Percentiles rank a stretch among this genome's conserved stretches.
phyloP scores from a whole-genome alignment of 1,284 basidiomycete species.

The Omphalotus olearius region DNA sequence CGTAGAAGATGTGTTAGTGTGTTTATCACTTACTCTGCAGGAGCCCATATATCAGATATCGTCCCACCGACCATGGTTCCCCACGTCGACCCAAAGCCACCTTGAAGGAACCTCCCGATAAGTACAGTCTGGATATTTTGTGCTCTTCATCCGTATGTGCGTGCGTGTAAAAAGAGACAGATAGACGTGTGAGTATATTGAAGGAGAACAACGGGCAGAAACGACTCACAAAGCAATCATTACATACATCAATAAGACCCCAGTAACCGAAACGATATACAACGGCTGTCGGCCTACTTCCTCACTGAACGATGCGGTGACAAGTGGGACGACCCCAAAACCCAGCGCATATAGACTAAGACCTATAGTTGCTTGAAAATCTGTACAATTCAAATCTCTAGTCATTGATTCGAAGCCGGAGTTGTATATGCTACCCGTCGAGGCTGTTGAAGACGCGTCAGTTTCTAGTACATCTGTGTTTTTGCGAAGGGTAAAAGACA shows the following conservation, averaged over 20 bases:
- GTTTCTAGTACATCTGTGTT: no score
- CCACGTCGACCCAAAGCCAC: constrained; percentile 61
- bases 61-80: constrained; percentile 79
- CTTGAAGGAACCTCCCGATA: constrained; percentile 62
- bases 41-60: constrained; percentile 66
- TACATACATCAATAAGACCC: constrained; percentile 59
- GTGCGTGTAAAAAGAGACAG: background rate
- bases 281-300: constrained; percentile 73
- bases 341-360: constrained; percentile 63
- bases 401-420: constrained; percentile 60
- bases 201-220: background rate
- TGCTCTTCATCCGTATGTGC: constrained; percentile 33
- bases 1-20: no score
- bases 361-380: constrained; percentile 57
- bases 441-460: constrained; percentile 30
- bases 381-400: constrained; percentile 53
- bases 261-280: constrained; percentile 54
- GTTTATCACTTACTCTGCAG: constrained; percentile 54
- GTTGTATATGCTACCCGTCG: constrained; percentile 51
- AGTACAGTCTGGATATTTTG: constrained; percentile 70
- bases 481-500: no score
- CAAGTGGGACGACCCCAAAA: constrained; percentile 68
- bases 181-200: no score
- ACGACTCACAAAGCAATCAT: constrained; percentile 57
- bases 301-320: constrained; percentile 73